Base-by-base conservation (phyloP, 75 land plant species). In the Cupressus sempervirens region DNA sequence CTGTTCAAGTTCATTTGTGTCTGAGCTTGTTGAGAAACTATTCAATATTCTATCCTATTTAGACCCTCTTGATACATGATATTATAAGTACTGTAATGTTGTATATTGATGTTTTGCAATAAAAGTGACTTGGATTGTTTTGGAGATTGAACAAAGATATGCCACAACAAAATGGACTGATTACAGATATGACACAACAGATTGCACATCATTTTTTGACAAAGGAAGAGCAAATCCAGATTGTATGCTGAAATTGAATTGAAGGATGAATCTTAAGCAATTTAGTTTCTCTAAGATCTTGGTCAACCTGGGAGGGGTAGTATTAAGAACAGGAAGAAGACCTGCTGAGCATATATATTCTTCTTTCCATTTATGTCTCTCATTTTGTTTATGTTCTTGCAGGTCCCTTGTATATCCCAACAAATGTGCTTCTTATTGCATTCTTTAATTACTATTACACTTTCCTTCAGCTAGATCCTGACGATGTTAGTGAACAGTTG, bases 401-500 rank as follows among this genome's bases (percentile, higher is more conserved):
- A 98, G 99, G 99, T 89, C 86, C 94, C 58, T 84, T 94, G 32
- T 98, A 96, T 88, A 91, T 96, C 74, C 99, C 99, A 29, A 94
- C 99, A 79, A 98, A 98, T 86, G 95, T 96, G 81, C 82, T 98
- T n/a, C 76, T 98, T 83, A 98, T 98, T 83, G 99, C 99, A 15
- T 98, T 98, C 92, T 98, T 98, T 96, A 98, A 98, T 76, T 98
- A 98, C 86, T 98, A 95, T 89, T 98, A 98, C 82, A 98, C 99
- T 20, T 98, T 98, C 87, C 92, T 98, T 77, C 99, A 98, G 88
- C 88, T 98, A 85, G 99, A 98, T 85, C 99, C 99, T 70, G 95
- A 92, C 86, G 99, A 98, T 89, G 97, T 98, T n/a, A 98, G 99
- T 84, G 99, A 98, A 41, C 99, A 98, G 81, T 87, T 98, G 87